Conservation (phyloP, 352 stramenopile species). For the Phytophthora foliorum region DNA sequence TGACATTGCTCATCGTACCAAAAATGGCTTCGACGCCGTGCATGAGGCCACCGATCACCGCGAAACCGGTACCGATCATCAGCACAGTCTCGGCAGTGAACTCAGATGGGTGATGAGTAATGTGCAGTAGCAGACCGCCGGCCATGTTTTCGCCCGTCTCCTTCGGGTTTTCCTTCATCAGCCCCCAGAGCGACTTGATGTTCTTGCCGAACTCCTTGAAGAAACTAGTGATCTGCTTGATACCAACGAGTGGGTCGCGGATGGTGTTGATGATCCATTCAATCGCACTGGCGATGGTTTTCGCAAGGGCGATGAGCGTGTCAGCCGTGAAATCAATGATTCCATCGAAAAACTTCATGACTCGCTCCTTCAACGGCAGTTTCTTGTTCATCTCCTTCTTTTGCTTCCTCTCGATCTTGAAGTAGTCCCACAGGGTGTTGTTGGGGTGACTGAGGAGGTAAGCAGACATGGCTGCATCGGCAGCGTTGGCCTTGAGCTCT, state of each 20-base stretch:
- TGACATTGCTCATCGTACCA: constrained; percentile 30
- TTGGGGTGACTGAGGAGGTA: constrained; percentile 33
- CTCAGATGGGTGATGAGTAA: constrained; percentile 33
- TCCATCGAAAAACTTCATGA: too few species aligned
- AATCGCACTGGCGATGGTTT: constrained; percentile 15
- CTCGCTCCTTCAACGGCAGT: background rate
- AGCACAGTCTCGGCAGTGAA: constrained; percentile 36
- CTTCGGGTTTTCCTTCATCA: constrained; percentile 34
- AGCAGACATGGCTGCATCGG: constrained; percentile 29
- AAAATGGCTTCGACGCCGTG: constrained; percentile 25
- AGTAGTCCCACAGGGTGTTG: constrained; percentile 35
- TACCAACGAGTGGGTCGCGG: constrained; percentile 14
- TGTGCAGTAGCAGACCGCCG: constrained; percentile 34
- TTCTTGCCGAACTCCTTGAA: constrained; percentile 32
- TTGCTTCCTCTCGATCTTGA: constrained; percentile 28
- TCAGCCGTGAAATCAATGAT: constrained; percentile 13
- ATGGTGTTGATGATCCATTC: constrained; percentile 29
- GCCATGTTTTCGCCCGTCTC: constrained; percentile 32
- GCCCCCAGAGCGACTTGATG: constrained; percentile 22
- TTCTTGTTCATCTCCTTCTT: constrained; percentile 23
- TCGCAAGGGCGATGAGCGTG: constrained; percentile 11
- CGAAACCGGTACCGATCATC: constrained; percentile 23
- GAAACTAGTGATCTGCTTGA: constrained; percentile 14
- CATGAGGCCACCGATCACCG: constrained; percentile 31
- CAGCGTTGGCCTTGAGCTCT: too few species aligned